Evolutionary conservation across 2,329 filamentous ascomycete species (phyloP).

Genomic region (Nannizziopsis arthrosporioides): DNA sequence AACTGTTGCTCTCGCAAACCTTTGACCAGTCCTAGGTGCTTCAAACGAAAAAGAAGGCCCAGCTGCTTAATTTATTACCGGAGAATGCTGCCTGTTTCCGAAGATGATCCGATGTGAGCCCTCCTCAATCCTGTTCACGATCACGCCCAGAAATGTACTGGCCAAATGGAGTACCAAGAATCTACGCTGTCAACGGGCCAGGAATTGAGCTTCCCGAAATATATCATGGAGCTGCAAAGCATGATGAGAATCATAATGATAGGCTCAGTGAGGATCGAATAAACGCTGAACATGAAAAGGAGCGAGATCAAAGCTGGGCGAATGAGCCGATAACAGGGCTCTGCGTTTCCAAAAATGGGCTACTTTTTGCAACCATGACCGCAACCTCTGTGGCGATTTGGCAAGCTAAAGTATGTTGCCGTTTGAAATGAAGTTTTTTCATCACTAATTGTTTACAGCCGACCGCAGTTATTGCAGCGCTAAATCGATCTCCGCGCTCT

Average conservation of each 20-base stretch:
- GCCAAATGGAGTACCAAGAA: slow-evolving; percentile 40
- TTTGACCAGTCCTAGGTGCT: background rate
- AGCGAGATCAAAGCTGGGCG: slow-evolving; percentile 30
- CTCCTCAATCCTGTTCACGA: slow-evolving; percentile 19
- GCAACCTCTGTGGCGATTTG: slow-evolving; percentile 78
- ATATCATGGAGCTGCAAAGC: slow-evolving; percentile 19
- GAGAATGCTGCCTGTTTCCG: slow-evolving; percentile 17
- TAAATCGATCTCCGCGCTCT: slow-evolving; percentile 70
- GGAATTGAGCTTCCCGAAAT: slow-evolving; percentile 23
- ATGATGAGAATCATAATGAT: slow-evolving; percentile 41
- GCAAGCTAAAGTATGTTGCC: slow-evolving; percentile 67
- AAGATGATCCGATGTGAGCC: slow-evolving; percentile 30
- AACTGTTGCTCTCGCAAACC: too few relatives aligned
- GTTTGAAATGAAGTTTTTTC: slow-evolving; percentile 16
- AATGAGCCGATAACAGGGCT: slow-evolving; percentile 62
- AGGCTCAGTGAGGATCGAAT: background rate
- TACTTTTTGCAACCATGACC: slow-evolving; percentile 80
- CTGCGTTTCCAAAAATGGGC: slow-evolving; percentile 64
- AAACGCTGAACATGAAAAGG: slow-evolving; percentile 26
- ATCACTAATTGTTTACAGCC: slow-evolving; percentile 47
- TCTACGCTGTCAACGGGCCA: slow-evolving; percentile 39
- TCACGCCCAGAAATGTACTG: slow-evolving; percentile 37
- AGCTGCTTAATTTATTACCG: slow-evolving; percentile 17
- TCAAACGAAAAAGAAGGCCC: too few relatives aligned
- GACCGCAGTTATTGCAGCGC: slow-evolving; percentile 72